These are phyloP conservation scores for Lagenidium giganteum DNA, from an alignment of 352 stramenopile species.

Conservation along the genomic window DNA sequence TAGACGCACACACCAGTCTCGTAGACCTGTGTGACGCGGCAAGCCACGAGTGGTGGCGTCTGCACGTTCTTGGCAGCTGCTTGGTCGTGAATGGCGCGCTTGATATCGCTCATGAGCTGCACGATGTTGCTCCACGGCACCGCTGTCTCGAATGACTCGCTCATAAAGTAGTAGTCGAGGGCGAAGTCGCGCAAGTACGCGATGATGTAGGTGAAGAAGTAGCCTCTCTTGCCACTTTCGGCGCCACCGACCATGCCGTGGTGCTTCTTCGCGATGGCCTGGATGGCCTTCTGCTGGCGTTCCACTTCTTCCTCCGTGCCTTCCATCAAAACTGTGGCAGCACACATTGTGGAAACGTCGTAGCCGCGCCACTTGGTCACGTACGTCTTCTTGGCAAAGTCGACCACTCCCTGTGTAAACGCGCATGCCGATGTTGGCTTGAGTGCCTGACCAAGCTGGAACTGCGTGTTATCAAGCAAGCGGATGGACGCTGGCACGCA, in stretches of 20 bases:
- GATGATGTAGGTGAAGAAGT: slow-evolving; percentile 94
- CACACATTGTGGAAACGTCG: slow-evolving; percentile 74
- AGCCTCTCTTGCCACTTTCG: slow-evolving; percentile 86
- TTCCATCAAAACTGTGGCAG: slow-evolving; percentile 86
- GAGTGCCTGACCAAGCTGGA: slow-evolving; percentile 90
- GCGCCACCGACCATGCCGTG: slow-evolving; percentile 79
- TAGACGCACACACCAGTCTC: slow-evolving; percentile 93
- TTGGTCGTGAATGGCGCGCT: slow-evolving; percentile 35
- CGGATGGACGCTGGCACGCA: slow-evolving; percentile 84
- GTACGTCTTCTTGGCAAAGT: slow-evolving; percentile 83
- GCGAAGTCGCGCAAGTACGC: slow-evolving; percentile 93
- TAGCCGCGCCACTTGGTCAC: slow-evolving; percentile 75
- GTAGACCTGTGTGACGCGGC: slow-evolving; percentile 94
- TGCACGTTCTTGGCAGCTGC: slow-evolving; percentile 44
- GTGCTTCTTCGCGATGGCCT: slow-evolving; percentile 65
- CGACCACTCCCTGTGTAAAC: slow-evolving; percentile 45
- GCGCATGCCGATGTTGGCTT: slow-evolving; percentile 53
- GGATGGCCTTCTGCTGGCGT: slow-evolving; percentile 46
- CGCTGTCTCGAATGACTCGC: slow-evolving; percentile 88
- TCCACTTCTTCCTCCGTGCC: slow-evolving; percentile 45
- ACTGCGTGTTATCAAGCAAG: slow-evolving; percentile 94
- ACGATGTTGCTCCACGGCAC: slow-evolving; percentile 71
- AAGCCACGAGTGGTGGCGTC: slow-evolving; percentile 85
- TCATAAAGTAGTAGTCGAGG: slow-evolving; percentile 90
- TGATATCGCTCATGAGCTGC: slow-evolving; percentile 52